Evolutionary conservation across 306 rosid genomes (phyloP), one percentile per base, ranked within the genome.

Genomic region (Pterocarpus santalinus): DNA sequence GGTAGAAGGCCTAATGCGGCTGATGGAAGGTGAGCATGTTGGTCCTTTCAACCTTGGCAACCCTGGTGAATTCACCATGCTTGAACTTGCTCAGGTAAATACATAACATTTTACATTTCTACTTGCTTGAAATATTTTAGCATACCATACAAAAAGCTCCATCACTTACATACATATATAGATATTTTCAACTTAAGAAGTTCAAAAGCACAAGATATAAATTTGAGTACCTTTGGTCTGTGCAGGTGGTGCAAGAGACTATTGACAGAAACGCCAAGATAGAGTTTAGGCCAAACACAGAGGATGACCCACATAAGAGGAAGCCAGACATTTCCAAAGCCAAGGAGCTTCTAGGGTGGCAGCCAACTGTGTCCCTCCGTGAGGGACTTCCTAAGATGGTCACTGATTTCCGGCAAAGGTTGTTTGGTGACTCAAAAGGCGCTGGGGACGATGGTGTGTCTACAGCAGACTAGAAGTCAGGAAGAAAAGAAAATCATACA

Each of bases 31-130:
- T 5, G 92, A 89, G 2, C 97, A 95, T 78, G 90, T 95, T 36
- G 98, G 98, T n/a, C 97, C 98, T 55, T 92, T 95, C 85, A 95
- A 95, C 85, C 98, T 95, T 6, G 98, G 98, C 53, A 95, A 95
- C 85, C 98, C 97, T 22, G 95, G 97, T 63, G 98, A 95, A 91
- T 95, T 95, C 94, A 95, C 97, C 81, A 95, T 95, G 98, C 92
- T 95, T 73, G 98, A 95, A 83, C 97, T 95, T 46, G 98, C 98
- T 46, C 92, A 95, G 97, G 98, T 94, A 73, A 58, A 49, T 69
- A 36, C 16, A 39, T n/a, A 34, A 11, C 15, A 43, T 2, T 39
- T 14, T 66, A 52, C 7, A 14, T 53, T 3, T 62, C 9, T 43
- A 61, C 35, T 0, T 35, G 3, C 56, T 60, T n/a, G 10, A 14